phyloP scores from a whole-genome alignment of 305 asterid genomes.

The Fraxinus dipetala region DNA sequence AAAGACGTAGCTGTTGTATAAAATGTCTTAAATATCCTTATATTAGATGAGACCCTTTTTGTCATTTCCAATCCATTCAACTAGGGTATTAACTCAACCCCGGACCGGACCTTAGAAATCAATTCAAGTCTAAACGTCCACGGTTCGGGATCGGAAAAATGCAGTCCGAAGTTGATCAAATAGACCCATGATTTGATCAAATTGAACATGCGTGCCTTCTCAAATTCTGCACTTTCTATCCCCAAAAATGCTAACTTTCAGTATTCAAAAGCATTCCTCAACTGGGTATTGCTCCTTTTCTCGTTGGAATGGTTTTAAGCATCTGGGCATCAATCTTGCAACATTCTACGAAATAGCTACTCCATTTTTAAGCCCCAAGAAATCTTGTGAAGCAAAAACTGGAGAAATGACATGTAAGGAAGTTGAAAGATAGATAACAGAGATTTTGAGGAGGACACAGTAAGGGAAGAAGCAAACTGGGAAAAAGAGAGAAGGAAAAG shows the following conservation, averaged over 20 bases:
- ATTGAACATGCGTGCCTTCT: neutral
- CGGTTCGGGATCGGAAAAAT: neutral
- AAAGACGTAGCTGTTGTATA: neutral
- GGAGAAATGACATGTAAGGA: neutral
- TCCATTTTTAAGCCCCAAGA: neutral
- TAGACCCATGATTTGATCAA: neutral
- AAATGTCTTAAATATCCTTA: neutral
- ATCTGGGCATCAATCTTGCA: neutral
- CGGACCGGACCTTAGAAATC: neutral
- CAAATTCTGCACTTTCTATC: neutral
- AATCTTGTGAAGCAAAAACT: neutral
- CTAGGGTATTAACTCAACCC: neutral
- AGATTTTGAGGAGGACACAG: neutral
- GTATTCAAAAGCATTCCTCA: neutral
- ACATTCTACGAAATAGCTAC: neutral
- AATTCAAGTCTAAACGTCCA: neutral
- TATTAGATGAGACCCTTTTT: neutral
- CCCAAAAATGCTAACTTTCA: neutral
- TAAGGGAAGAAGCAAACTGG: neutral
- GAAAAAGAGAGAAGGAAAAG: neutral
- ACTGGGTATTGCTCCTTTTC: neutral
- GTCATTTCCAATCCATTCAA: neutral
- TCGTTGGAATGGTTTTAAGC: neutral
- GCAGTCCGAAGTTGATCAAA: neutral
- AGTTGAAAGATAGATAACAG: neutral